Evolutionary conservation across 345 rosid genomes (phyloP).

Genomic region (Melastoma malabathricum): DNA sequence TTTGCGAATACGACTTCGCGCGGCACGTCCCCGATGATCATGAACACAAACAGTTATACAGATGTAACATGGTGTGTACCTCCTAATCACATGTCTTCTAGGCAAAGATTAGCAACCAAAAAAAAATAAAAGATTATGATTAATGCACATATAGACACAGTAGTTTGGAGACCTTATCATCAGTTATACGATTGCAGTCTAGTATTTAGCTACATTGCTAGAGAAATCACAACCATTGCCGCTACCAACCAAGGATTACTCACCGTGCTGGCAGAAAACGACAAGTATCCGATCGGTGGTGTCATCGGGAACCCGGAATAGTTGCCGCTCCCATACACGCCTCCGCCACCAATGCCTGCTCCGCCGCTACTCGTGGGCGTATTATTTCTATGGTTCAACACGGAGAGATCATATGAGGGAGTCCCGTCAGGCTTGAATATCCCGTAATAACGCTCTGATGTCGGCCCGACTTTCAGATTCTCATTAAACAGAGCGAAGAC

Average conservation of each 20-base stretch:
- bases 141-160: too few relatives aligned
- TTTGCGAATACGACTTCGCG: too few relatives aligned
- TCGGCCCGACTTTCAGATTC: constrained; percentile 38
- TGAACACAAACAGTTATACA: too few relatives aligned
- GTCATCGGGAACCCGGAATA: constrained; percentile 5
- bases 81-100: too few relatives aligned
- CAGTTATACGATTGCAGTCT: too few relatives aligned
- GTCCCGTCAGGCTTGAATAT: constrained; percentile 38
- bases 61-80: too few relatives aligned
- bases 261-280: constrained; percentile 16
- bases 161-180: too few relatives aligned
- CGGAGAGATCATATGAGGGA: constrained; percentile 19
- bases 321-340: constrained; percentile 2
- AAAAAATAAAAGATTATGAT: too few relatives aligned
- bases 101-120: too few relatives aligned
- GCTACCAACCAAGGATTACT: constrained; percentile 3
- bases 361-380: constrained; percentile 1
- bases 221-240: too few relatives aligned
- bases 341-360: constrained; percentile 1
- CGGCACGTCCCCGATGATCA: too few relatives aligned
- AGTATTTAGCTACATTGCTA: too few relatives aligned
- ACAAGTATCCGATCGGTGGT: constrained; percentile 11
- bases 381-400: not conserved
- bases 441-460: constrained; percentile 39
- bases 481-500: constrained; percentile 42